These are phyloP conservation scores for Plasmodium relictum DNA, from an alignment of 169 alveolate genomes.

Conservation along the genomic window DNA sequence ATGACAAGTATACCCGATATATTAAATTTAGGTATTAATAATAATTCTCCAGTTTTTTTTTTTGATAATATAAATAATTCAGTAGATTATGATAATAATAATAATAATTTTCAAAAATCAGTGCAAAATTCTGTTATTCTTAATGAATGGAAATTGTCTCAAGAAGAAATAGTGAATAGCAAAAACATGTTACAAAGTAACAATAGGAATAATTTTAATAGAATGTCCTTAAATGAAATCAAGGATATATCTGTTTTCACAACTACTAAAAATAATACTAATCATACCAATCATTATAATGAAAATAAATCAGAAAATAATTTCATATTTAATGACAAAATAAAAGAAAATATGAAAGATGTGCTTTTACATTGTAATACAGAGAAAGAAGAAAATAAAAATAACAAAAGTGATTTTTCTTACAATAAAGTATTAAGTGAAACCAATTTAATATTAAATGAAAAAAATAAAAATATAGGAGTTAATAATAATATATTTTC, in stretches of 20 bases:
- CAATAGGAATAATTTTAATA: background rate
- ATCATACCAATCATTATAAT: background rate
- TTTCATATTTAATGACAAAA: background rate
- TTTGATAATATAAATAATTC: constrained; percentile 61
- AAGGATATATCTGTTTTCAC: constrained; percentile 8
- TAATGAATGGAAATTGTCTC: background rate
- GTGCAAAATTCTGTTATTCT: constrained; percentile 20
- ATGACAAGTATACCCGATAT: constrained; percentile 50
- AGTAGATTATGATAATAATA: constrained; percentile 21
- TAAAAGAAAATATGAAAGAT: background rate
- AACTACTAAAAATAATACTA: background rate
- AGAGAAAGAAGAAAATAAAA: background rate
- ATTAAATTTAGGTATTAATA: constrained; percentile 15
- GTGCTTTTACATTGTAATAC: background rate
- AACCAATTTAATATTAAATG: background rate
- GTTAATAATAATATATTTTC: background rate
- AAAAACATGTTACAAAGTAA: background rate
- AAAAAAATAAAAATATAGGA: background rate
- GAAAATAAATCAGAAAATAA: constrained; percentile 24
- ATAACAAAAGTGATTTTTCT: background rate
- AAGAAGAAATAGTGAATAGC: background rate
- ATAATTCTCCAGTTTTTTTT: constrained; percentile 43
- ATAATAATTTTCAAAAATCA: constrained; percentile 24
- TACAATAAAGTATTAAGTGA: background rate
- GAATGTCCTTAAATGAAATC: constrained; percentile 21